Percentiles rank a stretch among this genome's conserved stretches.
These are phyloP conservation scores for Ogataea haglerorum DNA, from an alignment of 805 yeast genomes.

Conservation along the genomic window DNA sequence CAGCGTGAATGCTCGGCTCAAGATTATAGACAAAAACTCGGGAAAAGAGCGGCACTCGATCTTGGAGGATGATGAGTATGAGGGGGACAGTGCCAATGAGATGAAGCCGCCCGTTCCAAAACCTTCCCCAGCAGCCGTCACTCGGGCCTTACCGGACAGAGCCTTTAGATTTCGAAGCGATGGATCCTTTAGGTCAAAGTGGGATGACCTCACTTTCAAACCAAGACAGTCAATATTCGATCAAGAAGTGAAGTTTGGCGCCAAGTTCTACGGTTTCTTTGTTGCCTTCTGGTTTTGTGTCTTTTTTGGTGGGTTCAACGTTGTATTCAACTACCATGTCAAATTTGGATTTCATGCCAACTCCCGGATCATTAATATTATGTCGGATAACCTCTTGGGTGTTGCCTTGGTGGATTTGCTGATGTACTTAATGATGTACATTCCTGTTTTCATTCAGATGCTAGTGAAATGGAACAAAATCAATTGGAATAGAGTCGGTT, in stretches of 20 bases:
- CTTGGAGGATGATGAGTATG: slow-evolving; percentile 23
- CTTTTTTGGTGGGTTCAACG: slow-evolving; percentile 51
- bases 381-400: slow-evolving; percentile 57
- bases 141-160: background rate
- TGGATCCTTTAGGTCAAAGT: slow-evolving; percentile 45
- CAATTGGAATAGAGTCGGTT: slow-evolving; percentile 64
- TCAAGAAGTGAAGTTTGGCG: slow-evolving; percentile 38
- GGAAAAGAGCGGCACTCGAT: slow-evolving; percentile 20
- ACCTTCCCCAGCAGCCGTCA: slow-evolving; percentile 1
- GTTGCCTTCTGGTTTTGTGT: slow-evolving; percentile 75
- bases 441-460: slow-evolving; percentile 57
- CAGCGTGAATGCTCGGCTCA: slow-evolving; percentile 3
- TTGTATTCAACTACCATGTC: slow-evolving; percentile 50
- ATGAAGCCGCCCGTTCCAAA: background rate
- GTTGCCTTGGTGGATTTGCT: slow-evolving; percentile 71
- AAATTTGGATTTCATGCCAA: slow-evolving; percentile 42
- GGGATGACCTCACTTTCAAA: slow-evolving; percentile 50
- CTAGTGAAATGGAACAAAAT: slow-evolving; percentile 43
- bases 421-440: slow-evolving; percentile 70
- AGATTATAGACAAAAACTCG: slow-evolving; percentile 16
- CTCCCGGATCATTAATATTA: slow-evolving; percentile 53
- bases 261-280: slow-evolving; percentile 74
- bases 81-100: slow-evolving; percentile 4
- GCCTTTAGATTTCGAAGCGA: slow-evolving; percentile 24
- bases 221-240: slow-evolving; percentile 52